Base-by-base conservation (phyloP, 139 green algal genomes). In the Haematococcus sp. region DNA sequence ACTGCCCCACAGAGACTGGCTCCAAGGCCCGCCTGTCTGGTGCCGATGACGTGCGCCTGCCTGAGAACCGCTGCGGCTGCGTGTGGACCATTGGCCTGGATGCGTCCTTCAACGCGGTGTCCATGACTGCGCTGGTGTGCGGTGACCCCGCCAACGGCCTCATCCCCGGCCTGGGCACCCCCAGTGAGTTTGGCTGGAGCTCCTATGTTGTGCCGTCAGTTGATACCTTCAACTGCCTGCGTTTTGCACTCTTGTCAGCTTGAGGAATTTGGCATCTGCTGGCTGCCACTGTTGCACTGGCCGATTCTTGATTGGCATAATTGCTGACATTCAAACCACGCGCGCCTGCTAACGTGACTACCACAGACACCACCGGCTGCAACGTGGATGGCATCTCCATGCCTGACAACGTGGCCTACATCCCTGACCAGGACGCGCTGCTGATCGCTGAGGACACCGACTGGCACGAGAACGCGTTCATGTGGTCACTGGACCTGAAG, bases 391-490 rank as follows among this genome's bases (percentile, higher is more conserved):
- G 49, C 55, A 79, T 86, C 23, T 51, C 80, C 13, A n/a, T 34
- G 28, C 80, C 80, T 3, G 80, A 86, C 71, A 86, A 86, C 67
- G 44, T 86, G 0, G 66, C 63, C n/a, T 71, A 68, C 34, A 63
- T 76, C 22, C 27, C 66, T 4, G 76, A 69, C 44, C 80, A 86
- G 58, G 64, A 78, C 30, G 25, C 60, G 23, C 67, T 86, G 16
- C 55, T 86, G 30, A 83, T 86, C 31, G 76, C 73, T n/a, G 76
- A 82, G 75, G 75, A 80, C 69, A 81, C 69, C 3, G 58, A 46
- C 40, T 54, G 73, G 55, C 67, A 78, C 55, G 44, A 84, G 73
- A 89, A 85, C 64, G 78, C 90, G 68, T 74, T 83, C 56, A 76
- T 90, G 35, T 91, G 85, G 40, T 49, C 40, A 7, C 11, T 49